Evolutionary conservation across 371 early-diverging fungal genomes (phyloP).

Genomic region (Apophysomyces ossiformis): DNA sequence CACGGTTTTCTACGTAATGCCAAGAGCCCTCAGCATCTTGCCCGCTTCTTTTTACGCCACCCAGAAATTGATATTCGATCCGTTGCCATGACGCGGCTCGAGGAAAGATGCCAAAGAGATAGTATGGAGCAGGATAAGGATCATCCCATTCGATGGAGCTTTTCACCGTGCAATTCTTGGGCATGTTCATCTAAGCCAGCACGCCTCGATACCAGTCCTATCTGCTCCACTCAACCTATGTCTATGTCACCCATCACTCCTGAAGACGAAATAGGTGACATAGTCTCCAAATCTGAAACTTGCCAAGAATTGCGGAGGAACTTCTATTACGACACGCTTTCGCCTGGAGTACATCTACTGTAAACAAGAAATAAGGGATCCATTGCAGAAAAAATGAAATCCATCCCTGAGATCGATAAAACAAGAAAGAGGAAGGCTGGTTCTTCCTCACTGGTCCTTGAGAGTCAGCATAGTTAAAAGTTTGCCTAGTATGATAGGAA

Average conservation of each 20-base stretch:
- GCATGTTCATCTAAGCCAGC: not conserved
- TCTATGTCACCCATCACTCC: not conserved
- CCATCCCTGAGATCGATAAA: no score
- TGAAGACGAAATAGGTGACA: not conserved
- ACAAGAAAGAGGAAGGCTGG: no score
- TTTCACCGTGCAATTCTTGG: not conserved
- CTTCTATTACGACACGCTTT: no score
- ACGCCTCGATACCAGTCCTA: not conserved
- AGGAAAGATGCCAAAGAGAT: not conserved
- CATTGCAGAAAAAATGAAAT: no score
- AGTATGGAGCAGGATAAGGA: not conserved
- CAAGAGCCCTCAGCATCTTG: slow-evolving; percentile 14
- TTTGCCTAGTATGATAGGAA: no score
- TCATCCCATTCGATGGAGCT: not conserved
- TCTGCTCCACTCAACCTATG: not conserved
- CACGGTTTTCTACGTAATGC: slow-evolving; percentile 64
- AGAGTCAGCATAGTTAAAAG: no score
- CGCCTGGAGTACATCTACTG: no score
- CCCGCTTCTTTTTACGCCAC: not conserved
- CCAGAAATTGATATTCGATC: slow-evolving; percentile 11
- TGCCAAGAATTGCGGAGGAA: not conserved
- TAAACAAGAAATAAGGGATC: no score
- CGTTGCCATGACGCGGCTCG: not conserved
- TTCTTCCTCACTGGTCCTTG: no score
- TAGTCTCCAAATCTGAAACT: not conserved